Conservation (phyloP, 1,139 yeast species). For the Pichia sp. region DNA sequence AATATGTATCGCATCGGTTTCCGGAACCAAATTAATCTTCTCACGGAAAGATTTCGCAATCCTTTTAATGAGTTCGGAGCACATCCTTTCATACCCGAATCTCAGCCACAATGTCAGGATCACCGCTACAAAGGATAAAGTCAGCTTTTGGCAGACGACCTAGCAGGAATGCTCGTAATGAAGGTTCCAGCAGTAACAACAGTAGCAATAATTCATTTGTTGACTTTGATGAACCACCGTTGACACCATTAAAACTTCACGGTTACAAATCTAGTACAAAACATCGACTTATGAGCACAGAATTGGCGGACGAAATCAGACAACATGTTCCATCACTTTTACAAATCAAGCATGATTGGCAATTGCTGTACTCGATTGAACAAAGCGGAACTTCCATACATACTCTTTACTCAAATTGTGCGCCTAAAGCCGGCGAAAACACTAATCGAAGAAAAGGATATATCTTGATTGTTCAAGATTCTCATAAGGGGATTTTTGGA, state of each 20-base stretch:
- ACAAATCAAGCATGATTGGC: conserved; percentile 74
- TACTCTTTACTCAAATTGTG: conserved; percentile 47
- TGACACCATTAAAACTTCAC: conserved; percentile 37
- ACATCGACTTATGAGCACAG: conserved; percentile 45
- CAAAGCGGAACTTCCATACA: conserved; percentile 86
- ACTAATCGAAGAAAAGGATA: conserved; percentile 50
- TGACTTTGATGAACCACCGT: conserved; percentile 28
- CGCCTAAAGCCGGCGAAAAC: conserved; percentile 19
- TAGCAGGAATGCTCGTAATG: too few relatives aligned
- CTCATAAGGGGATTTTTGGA: conserved; percentile 63
- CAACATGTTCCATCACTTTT: conserved; percentile 66
- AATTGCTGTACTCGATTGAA: conserved; percentile 69
- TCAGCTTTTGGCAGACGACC: neutral
- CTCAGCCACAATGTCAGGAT: conserved; percentile 2
- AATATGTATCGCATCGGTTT: too few relatives aligned
- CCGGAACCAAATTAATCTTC: too few relatives aligned
- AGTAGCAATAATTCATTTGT: neutral
- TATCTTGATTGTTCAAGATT: conserved; percentile 60
- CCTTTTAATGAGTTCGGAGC: too few relatives aligned
- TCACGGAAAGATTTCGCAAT: too few relatives aligned
- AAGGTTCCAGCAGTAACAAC: too few relatives aligned
- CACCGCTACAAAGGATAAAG: conserved; percentile 2
- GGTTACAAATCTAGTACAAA: conserved; percentile 57
- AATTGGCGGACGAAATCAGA: conserved; percentile 68
- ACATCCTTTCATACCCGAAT: neutral